Evolutionary conservation across 805 yeast genomes (phyloP).

Genomic region (Pichia exigua): DNA sequence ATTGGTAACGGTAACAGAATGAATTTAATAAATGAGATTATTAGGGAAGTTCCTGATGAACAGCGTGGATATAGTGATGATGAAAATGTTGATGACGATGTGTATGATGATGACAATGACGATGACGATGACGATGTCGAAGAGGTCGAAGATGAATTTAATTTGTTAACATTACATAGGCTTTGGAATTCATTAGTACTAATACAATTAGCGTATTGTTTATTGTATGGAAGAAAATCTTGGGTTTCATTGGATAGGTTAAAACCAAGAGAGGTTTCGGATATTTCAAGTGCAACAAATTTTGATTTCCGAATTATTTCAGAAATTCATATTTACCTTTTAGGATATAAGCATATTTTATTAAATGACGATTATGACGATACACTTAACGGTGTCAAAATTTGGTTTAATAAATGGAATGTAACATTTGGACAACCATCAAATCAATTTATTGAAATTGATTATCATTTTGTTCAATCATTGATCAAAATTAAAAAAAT

Average conservation of each 20-base stretch:
- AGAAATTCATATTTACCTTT: conserved; percentile 55
- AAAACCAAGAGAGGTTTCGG: conserved; percentile 29
- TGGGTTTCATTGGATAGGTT: conserved; percentile 37
- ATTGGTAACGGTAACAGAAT: not conserved
- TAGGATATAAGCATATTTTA: conserved; percentile 53
- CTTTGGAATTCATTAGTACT: conserved; percentile 67
- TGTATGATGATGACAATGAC: not conserved
- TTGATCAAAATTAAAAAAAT: conserved; percentile 30
- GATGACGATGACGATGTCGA: conserved; percentile 4
- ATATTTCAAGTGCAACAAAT: conserved; percentile 55
- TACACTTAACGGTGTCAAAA: conserved; percentile 34
- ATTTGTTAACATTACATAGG: conserved; percentile 48
- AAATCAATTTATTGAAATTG: conserved; percentile 65
- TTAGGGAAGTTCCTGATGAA: not conserved
- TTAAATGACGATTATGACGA: conserved; percentile 14
- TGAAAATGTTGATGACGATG: not conserved
- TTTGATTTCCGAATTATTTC: conserved; percentile 81
- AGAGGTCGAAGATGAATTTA: conserved; percentile 33
- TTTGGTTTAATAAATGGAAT: conserved; percentile 66
- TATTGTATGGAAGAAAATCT: conserved; percentile 43
- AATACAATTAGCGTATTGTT: conserved; percentile 59
- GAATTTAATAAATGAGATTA: not conserved
- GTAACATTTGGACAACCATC: conserved; percentile 62
- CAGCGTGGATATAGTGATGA: not conserved
- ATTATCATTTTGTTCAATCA: conserved; percentile 54